phyloP scores from a whole-genome alignment of 768 basidiomycete species.

The Russula sp. region DNA sequence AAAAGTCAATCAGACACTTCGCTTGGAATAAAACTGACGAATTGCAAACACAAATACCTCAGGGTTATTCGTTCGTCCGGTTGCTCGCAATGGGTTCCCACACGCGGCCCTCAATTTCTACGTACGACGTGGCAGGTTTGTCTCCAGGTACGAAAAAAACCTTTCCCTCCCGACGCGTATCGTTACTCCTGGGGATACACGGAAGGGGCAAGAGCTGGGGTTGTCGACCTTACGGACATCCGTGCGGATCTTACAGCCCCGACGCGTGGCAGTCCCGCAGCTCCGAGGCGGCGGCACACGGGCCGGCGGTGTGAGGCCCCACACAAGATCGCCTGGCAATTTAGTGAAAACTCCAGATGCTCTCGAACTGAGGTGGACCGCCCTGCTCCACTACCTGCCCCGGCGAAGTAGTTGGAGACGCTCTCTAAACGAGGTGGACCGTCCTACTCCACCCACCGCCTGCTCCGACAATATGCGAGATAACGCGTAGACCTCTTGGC shows the following conservation, averaged over 20 bases:
- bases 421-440: too few species aligned
- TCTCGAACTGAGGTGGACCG: not conserved
- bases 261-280: too few species aligned
- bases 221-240: not conserved
- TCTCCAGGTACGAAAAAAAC: not conserved
- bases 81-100: not conserved
- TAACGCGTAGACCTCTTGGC: too few species aligned
- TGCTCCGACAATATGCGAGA: too few species aligned
- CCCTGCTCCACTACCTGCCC: not conserved
- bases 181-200: not conserved
- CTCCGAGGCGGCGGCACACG: not conserved
- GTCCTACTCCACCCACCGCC: too few species aligned
- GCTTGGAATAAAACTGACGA: not conserved
- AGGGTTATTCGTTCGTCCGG: not conserved
- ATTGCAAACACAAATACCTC: not conserved
- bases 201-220: not conserved
- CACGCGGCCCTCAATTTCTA: not conserved
- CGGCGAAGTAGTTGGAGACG: not conserved
- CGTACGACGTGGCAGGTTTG: not conserved
- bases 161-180: not conserved
- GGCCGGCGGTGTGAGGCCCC: not conserved
- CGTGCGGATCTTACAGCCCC: not conserved
- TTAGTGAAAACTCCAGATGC: not conserved
- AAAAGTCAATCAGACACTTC: conserved; percentile 7
- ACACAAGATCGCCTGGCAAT: not conserved